phyloP scores from a whole-genome alignment of 768 basidiomycete genomes.

The Lactarius sanguifluus region DNA sequence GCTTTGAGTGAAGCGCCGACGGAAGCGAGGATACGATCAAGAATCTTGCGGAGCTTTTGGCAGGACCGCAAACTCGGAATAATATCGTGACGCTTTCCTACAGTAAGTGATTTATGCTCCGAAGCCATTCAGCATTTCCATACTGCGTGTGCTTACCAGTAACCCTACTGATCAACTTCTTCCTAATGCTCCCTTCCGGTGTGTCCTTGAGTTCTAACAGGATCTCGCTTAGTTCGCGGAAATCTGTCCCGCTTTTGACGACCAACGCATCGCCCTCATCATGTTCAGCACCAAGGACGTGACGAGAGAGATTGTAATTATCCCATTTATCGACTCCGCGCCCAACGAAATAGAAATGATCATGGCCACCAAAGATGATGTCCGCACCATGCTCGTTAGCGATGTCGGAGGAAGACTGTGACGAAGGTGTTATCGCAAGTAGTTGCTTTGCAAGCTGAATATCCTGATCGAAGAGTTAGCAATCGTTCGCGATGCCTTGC shows the following conservation, averaged over 20 bases:
- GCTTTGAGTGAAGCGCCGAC: conserved; percentile 70
- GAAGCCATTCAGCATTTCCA: not conserved
- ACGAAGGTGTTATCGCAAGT: conserved; percentile 55
- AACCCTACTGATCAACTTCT: conserved; percentile 59
- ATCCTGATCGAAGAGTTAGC: conserved; percentile 48
- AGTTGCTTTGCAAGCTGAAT: conserved; percentile 67
- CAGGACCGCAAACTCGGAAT: conserved; percentile 49
- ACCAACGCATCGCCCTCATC: conserved; percentile 71
- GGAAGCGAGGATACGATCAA: conserved; percentile 62
- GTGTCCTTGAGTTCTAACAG: conserved; percentile 59
- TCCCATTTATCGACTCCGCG: conserved; percentile 68
- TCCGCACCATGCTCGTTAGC: conserved; percentile 72
- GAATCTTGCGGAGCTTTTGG: conserved; percentile 51
- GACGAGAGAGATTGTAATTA: conserved; percentile 51
- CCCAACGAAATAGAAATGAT: conserved; percentile 77
- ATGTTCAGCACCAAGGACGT: conserved; percentile 65
- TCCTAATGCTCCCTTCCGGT: conserved; percentile 61
- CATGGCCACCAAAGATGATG: conserved; percentile 84
- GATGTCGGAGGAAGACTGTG: conserved; percentile 46
- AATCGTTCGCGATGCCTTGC: not conserved
- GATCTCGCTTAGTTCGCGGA: conserved; percentile 81
- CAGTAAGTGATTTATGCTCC: not conserved
- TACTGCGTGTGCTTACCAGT: conserved; percentile 46
- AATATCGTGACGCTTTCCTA: conserved; percentile 69
- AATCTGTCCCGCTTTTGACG: conserved; percentile 88